Base-by-base conservation (phyloP, 805 yeast species). In the Metschnikowia chrysomelidarum region DNA sequence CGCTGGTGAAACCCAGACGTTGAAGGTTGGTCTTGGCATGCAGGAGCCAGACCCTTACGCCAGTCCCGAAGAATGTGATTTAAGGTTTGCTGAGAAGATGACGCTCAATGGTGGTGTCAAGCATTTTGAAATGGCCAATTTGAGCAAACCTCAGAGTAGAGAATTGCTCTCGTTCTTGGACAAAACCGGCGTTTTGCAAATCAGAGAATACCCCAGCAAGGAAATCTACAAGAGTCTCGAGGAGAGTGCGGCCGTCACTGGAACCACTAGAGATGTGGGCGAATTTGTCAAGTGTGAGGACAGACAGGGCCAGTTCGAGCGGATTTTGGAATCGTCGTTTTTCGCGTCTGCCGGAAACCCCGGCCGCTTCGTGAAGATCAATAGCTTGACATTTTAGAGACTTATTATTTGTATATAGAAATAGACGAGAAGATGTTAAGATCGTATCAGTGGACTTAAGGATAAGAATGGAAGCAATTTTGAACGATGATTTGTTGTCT, bases 1-100 rank as follows among this genome's bases (percentile, higher is more conserved):
- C 25, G 64, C 64, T 31, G 67, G 71, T 12, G 67, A 71, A 40
- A 61, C 69, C 35, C 46, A 41, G 36, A 83, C 94, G 3, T 62
- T 84, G 37, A 63, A 73, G 7, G 78, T 77, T 3, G 86, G 81
- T 0, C 59, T 84, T 23, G 78, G 79, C 2, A 60, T 71, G 33
- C 59, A 62, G 20, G 54, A 63, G 34, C 73, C 74, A 24, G 77
- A 78, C 50, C 77, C 80, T 7, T 87, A 85, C 57, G 62, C 75
- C 24, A 68, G 64, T 26, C 41, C 56, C 20, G 48, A 58, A 11
- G 59, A 70, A 24, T 82, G 75, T 50, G 87, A 85, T 50, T 60
- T 64, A n/a, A 59, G 56, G 3, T 59, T 83, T 19, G 79, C 83
- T 1, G 57, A 66, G n/a, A 54, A 61, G 18, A 60, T 87, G 44